Evolutionary conservation across 306 rosid genomes (phyloP), one percentile per base, ranked within the genome.

Genomic region (Trichosanthes cucumerina): DNA sequence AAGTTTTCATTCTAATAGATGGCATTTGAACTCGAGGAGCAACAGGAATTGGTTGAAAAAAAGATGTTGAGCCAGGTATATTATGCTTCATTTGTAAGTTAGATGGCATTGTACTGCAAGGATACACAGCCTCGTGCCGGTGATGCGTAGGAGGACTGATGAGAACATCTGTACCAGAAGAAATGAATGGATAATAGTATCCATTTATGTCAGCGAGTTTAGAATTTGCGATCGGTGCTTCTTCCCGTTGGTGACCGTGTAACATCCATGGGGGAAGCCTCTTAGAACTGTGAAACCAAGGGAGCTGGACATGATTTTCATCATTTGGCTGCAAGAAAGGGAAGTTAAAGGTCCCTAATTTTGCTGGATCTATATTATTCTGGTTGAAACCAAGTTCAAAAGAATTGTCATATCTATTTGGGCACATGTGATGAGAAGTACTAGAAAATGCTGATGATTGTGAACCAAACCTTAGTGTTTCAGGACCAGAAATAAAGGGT

Each of bases 251-350:
- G 31, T 81, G 78, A 62, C 89, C 86, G 38, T 81, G 88, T 75
- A 88, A 84, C 84, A 88, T 63, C 95, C 96, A 90, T 4, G 91
- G 83, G 18, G 96, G 90, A 57, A 80, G 80, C 75, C 81, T 81
- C 78, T 83, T 77, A 34, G 82, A 80, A 79, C 84, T 85, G 79
- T 87, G 85, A 81, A 80, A 83, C 89, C 92, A 86, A 73, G 91
- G 52, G 53, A 89, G 65, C 68, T 83, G 87, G 59, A 84, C 84
- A 63, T 82, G 83, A 47, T 84, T 93, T 80, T 86, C 79, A 76
- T 77, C 80, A 78, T 83, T 85, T 12, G 90, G 89, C 81, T 84
- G 86, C 83, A 89, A 79, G 86, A 91, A 91, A 79, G 97, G 96
- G 80, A 91, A 91, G 59, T 82, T 90, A 4, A 86, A 84, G 7